Conservation (phyloP, 2,329 filamentous ascomycete species). For the Byssoonygena ceratinophila region DNA sequence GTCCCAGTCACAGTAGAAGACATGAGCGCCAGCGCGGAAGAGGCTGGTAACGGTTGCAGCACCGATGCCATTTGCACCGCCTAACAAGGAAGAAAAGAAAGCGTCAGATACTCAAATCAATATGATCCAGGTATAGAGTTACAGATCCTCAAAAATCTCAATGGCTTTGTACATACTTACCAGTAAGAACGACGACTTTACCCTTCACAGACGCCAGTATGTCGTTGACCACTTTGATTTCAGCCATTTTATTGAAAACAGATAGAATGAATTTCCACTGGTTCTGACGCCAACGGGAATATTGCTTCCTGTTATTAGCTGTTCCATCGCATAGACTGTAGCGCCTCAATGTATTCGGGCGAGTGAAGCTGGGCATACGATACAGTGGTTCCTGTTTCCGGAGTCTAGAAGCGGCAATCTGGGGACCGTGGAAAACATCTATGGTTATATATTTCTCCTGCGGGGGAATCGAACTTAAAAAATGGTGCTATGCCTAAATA, state of each 20-base stretch:
- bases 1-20: constrained; percentile 39
- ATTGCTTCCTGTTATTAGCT: background rate
- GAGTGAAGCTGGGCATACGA: background rate
- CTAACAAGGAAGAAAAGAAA: constrained; percentile 20
- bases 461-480: background rate
- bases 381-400: background rate
- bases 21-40: constrained; percentile 31
- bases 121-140: too few relatives aligned
- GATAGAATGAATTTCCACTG: background rate
- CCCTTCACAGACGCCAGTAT: constrained; percentile 1
- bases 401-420: background rate
- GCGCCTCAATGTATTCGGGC: background rate
- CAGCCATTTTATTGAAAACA: background rate
- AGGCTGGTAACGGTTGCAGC: constrained; percentile 34
- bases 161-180: too few relatives aligned
- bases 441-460: background rate
- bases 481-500: background rate
- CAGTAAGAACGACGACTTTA: constrained; percentile 11
- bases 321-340: background rate
- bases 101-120: too few relatives aligned
- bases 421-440: background rate
- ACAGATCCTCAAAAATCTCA: too few relatives aligned
- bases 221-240: constrained; percentile 12
- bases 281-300: background rate
- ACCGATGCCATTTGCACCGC: constrained; percentile 39